Percentiles rank a stretch among this genome's conserved stretches.
Conservation (phyloP, 2,329 filamentous ascomycete species). For the Neobulgaria alba region DNA sequence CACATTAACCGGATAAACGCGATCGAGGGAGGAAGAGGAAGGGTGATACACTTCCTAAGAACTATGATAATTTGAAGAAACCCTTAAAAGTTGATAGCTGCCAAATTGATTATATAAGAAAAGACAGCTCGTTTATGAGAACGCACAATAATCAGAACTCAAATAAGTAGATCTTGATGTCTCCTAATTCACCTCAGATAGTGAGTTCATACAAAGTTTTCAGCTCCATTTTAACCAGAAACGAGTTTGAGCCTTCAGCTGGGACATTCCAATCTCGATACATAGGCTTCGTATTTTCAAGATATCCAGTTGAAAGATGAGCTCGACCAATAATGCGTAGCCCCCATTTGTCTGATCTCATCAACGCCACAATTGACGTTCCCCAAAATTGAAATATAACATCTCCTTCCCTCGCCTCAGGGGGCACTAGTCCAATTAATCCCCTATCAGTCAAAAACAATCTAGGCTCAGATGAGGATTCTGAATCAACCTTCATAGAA, state of each 20-base stretch:
- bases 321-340: conserved; percentile 2
- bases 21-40: no score
- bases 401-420: not conserved
- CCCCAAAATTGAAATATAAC: conserved; percentile 1
- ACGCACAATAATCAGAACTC: no score
- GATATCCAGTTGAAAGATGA: not conserved
- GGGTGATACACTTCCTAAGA: no score
- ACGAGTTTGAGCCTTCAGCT: not conserved
- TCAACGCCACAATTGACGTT: not conserved
- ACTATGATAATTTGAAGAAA: no score
- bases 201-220: not conserved
- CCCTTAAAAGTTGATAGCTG: no score
- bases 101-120: no score
- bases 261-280: not conserved
- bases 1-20: no score
- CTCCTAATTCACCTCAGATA: no score
- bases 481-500: not conserved
- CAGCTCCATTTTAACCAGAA: not conserved
- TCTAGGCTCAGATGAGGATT: not conserved
- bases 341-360: not conserved
- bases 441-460: not conserved
- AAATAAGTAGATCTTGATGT: no score
- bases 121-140: no score
- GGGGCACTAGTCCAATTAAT: conserved; percentile 3
- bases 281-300: not conserved